Evolutionary conservation across 768 basidiomycete species (phyloP).

Genomic region (Boletellus emodensis): DNA sequence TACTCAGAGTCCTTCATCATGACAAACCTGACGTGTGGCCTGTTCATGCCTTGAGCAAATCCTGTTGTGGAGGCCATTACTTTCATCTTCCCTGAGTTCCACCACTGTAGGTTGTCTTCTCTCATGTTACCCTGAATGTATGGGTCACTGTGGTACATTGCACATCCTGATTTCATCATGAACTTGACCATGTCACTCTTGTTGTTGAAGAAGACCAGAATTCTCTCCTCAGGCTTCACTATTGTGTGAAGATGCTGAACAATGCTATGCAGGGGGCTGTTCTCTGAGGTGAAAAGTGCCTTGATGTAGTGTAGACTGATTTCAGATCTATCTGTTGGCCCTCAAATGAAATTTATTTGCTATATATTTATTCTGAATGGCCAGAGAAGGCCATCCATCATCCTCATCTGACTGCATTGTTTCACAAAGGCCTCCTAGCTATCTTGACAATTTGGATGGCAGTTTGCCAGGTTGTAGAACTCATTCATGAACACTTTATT

Average conservation of each 20-base stretch:
- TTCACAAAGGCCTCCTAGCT: neutral
- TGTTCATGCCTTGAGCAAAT: neutral
- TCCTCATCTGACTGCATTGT: neutral
- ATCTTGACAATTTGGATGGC: neutral
- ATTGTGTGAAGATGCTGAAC: neutral
- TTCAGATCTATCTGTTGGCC: too few species aligned
- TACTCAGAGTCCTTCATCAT: neutral
- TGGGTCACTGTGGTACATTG: neutral
- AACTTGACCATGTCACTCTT: neutral
- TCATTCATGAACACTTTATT: neutral
- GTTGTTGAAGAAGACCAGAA: neutral
- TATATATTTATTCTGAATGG: too few species aligned
- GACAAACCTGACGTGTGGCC: neutral
- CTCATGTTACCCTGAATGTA: neutral
- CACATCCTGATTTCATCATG: too few species aligned
- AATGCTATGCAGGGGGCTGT: too few species aligned
- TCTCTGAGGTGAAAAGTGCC: too few species aligned
- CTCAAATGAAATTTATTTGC: too few species aligned
- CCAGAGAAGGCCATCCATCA: neutral
- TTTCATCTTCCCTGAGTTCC: neutral
- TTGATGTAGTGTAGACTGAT: too few species aligned
- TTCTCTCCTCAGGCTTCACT: neutral
- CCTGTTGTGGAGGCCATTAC: slow-evolving; percentile 1
- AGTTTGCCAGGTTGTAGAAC: neutral
- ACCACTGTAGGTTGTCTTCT: neutral